Base-by-base conservation (phyloP, 768 basidiomycete genomes). In the Xerocomus spinulosus region DNA sequence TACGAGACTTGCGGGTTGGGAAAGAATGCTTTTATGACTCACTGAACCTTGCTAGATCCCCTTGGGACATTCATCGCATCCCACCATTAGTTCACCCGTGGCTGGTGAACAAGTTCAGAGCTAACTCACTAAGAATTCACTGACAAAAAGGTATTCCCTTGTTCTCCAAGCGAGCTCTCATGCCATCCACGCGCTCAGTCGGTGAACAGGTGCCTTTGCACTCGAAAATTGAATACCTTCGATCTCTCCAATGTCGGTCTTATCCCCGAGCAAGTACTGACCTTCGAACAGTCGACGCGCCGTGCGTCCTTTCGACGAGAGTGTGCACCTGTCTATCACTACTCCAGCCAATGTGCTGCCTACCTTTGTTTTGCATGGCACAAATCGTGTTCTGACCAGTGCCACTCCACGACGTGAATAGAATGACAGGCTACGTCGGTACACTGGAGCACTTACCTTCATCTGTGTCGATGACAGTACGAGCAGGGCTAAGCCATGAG, bases 11-110 rank as follows among this genome's bases (percentile, higher is more conserved):
- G n/a, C n/a, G n/a, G n/a, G n/a, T n/a, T n/a, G n/a, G n/a, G n/a
- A n/a, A n/a, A n/a, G n/a, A n/a, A n/a, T n/a, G n/a, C n/a, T n/a
- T 18, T 35, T 12, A 20, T 13, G 6, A 35, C 36, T 53, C n/a
- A 53, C 29, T 14, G 7, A 0, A 4, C n/a, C 10, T 12, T n/a
- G 54, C 54, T 53, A 55, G 54, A 55, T 35, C 15, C 40, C 9
- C 48, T 55, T 5, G 51, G 52, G 6, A 9, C 12, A 14, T 53
- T 52, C 3, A 46, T 55, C 13, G 4, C 33, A 2, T 55, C 53
- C 30, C 23, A 21, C 7, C 29, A 51, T 40, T 46, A 51, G 20
- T 55, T 53, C 33, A 53, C 54, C 6, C 43, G 49, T 18, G 51
- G 53, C 14, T 44, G 49, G 12, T 55, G 51, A 51, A 23, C 33